A percentile compares a stretch with the other conserved stretches of the same genome.
phyloP scores from a whole-genome alignment of 495 filamentous ascomycete genomes.

The Tetracladium setigerum region DNA sequence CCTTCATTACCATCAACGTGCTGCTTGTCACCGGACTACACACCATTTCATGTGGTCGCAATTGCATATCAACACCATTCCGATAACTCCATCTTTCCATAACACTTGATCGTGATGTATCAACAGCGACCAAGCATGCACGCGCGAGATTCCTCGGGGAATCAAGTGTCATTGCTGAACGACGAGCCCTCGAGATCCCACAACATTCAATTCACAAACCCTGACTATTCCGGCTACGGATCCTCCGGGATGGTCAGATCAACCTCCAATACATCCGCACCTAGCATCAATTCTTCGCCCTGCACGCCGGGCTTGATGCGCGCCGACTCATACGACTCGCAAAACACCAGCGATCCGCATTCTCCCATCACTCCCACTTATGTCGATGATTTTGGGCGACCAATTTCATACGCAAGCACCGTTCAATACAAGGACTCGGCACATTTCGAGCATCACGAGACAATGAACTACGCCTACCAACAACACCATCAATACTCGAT shows the following conservation, averaged over 20 bases:
- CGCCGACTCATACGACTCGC: constrained; percentile 47
- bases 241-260: constrained; percentile 18
- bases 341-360: constrained; percentile 36
- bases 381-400: constrained; percentile 28
- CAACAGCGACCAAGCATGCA: constrained; percentile 31
- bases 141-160: constrained; percentile 39
- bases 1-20: too few species aligned
- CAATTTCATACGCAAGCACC: constrained; percentile 1
- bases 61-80: not conserved
- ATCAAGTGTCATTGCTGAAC: constrained; percentile 45
- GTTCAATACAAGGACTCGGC: constrained; percentile 14
- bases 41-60: too few species aligned
- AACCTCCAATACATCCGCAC: constrained; percentile 21
- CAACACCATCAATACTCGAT: not conserved
- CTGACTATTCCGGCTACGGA: not conserved
- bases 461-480: constrained; percentile 3
- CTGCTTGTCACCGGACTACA: too few species aligned
- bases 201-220: constrained; percentile 4
- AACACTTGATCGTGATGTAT: not conserved
- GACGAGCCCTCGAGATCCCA: constrained; percentile 30
- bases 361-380: constrained; percentile 40
- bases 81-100: not conserved
- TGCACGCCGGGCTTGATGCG: constrained; percentile 42
- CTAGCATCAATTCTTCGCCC: constrained; percentile 29
- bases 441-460: constrained; percentile 2